Evolutionary conservation across 2,329 filamentous ascomycete genomes (phyloP).

Genomic region (Decorospora gaudefroyi): DNA sequence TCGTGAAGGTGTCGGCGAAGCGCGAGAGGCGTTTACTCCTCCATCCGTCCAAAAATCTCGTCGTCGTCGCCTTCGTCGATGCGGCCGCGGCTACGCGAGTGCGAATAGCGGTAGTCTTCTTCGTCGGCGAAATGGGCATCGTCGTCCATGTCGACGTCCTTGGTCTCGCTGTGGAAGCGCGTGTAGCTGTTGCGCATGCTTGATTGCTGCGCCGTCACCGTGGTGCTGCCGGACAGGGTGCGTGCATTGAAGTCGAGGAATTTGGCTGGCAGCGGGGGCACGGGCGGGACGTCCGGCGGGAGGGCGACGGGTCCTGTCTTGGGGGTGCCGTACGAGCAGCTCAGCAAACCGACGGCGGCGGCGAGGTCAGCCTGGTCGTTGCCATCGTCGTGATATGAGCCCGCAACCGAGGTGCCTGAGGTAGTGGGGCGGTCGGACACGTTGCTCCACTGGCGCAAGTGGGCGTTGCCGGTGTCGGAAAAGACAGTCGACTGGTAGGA

Average conservation of each 20-base stretch:
- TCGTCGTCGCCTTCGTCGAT: slow-evolving; percentile 93
- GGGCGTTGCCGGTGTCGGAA: slow-evolving; percentile 59
- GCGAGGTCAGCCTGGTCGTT: slow-evolving; percentile 76
- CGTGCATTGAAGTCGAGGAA: slow-evolving; percentile 65
- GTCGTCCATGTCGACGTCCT: slow-evolving; percentile 58
- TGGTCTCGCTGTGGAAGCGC: slow-evolving; percentile 52
- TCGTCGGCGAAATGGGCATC: slow-evolving; percentile 68
- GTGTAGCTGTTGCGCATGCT: slow-evolving; percentile 66
- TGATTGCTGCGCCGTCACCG: slow-evolving; percentile 61
- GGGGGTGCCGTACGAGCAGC: slow-evolving; percentile 87
- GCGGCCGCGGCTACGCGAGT: slow-evolving; percentile 56
- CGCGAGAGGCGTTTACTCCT: slow-evolving; percentile 59
- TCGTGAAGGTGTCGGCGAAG: slow-evolving; percentile 11
- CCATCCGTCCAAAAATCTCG: slow-evolving; percentile 94
- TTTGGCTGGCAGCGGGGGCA: slow-evolving; percentile 81
- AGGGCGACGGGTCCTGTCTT: slow-evolving; percentile 66
- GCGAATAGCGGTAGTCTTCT: slow-evolving; percentile 62
- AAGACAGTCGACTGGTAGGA: slow-evolving; percentile 78
- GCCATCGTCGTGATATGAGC: slow-evolving; percentile 72
- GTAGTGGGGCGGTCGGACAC: slow-evolving; percentile 76
- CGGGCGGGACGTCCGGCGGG: slow-evolving; percentile 76
- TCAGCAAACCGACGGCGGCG: slow-evolving; percentile 85
- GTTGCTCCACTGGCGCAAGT: slow-evolving; percentile 72
- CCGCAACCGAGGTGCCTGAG: slow-evolving; percentile 62
- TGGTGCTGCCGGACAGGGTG: slow-evolving; percentile 62